phyloP scores from a whole-genome alignment of 441 rosid species.

The Syzygium malaccense region DNA sequence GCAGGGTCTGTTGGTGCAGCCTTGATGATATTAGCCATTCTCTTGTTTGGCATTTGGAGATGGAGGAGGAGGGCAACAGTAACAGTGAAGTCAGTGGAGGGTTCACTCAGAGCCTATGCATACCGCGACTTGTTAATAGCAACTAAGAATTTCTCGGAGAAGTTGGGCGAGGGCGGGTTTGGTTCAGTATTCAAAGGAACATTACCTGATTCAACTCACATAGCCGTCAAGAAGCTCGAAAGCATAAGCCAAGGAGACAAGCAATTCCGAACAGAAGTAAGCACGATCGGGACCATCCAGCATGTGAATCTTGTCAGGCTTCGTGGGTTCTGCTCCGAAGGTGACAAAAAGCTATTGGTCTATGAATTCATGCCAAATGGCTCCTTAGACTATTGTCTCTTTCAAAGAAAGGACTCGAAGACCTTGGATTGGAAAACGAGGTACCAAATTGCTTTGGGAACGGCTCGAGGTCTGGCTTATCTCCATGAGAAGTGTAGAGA shows the following conservation, averaged over 20 bases:
- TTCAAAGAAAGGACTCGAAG: not conserved
- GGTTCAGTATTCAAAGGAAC: conserved; percentile 30
- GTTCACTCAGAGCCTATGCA: conserved; percentile 47
- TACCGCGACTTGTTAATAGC: conserved; percentile 5
- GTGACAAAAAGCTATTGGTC: conserved; percentile 20
- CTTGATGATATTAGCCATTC: conserved; percentile 20
- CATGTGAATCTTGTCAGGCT: conserved; percentile 1
- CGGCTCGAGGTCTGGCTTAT: conserved; percentile 32
- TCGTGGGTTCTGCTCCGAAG: not conserved
- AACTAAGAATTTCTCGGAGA: not conserved
- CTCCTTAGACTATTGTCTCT: conserved; percentile 45
- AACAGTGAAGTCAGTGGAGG: conserved; percentile 29
- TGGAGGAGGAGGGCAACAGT: conserved; percentile 18
- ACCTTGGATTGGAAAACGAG: not conserved
- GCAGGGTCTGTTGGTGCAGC: conserved; percentile 20
- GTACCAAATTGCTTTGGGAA: not conserved
- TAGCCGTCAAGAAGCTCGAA: not conserved
- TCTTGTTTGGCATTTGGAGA: conserved; percentile 18
- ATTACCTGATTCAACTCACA: not conserved
- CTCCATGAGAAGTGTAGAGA: conserved; percentile 71
- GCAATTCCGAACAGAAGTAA: not conserved
- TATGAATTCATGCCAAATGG: conserved; percentile 72
- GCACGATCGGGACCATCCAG: not conserved
- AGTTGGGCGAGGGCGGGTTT: not conserved
- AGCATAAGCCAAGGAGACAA: not conserved